These are phyloP conservation scores for Datura wrightii DNA, from an alignment of 257 asterid genomes.

Conservation along the genomic window DNA sequence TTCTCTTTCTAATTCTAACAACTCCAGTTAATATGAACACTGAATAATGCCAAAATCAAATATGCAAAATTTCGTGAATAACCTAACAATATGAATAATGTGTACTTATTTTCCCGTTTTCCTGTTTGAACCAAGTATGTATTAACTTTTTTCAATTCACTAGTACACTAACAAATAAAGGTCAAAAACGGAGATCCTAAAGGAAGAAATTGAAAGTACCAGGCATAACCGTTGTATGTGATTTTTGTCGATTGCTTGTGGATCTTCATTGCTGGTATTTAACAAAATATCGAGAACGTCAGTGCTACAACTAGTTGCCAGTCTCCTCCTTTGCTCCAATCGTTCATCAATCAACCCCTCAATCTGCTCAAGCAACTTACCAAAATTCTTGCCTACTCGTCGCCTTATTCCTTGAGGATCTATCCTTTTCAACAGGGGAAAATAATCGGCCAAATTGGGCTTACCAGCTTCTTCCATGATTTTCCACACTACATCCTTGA, in stretches of 20 bases:
- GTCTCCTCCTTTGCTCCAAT: slow-evolving; percentile 36
- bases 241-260: background rate
- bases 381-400: slow-evolving; percentile 49
- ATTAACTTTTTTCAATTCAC: too few species aligned
- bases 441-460: slow-evolving; percentile 71
- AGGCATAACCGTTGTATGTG: slow-evolving; percentile 5
- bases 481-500: slow-evolving; percentile 60
- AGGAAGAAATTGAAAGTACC: background rate
- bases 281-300: slow-evolving; percentile 10
- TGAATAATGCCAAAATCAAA: too few species aligned
- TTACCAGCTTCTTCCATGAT: slow-evolving; percentile 66
- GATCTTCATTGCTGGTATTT: background rate
- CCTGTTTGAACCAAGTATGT: too few species aligned
- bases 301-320: background rate
- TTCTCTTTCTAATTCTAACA: too few species aligned
- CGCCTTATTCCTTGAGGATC: slow-evolving; percentile 69
- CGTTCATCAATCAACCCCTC: slow-evolving; percentile 55
- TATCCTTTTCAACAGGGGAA: slow-evolving; percentile 45
- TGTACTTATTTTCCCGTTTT: too few species aligned
- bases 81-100: too few species aligned
- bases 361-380: slow-evolving; percentile 46
- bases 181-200: background rate
- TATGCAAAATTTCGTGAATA: too few species aligned
- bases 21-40: too few species aligned
- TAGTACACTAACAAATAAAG: background rate